Evolutionary conservation across 768 basidiomycete species (phyloP), one percentile per base, ranked within the genome.

Genomic region (Pholiota conissans): DNA sequence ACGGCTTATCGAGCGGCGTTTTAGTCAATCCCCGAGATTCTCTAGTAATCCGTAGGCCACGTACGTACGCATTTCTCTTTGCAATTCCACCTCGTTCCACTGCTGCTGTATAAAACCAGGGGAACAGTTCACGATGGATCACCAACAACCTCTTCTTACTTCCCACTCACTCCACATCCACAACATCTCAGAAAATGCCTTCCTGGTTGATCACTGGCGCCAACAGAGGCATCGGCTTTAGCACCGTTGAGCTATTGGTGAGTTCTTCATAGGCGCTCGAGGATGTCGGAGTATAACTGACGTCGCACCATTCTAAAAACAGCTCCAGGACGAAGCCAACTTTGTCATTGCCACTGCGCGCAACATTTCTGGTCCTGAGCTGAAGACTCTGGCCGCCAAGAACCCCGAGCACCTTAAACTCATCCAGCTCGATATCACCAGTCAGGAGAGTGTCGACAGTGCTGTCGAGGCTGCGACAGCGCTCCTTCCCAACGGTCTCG

Each of bases 401-500:
- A 54, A 60, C 51, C 59, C 61, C 14, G 32, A n/a, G 2, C n/a
- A 57, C 11, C 59, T 69, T 37, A 58, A 53, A 9, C 27, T 65
- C 22, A 22, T 69, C 48, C 49, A 58, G 24, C 57, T 69, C 18
- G 65, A 69, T 42, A 59, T 67, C 45, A 56, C 57, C 28, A 62
- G 57, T 47, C 54, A 57, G 6, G 39, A 49, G 5, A 63, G 64
- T 29, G 59, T 69, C 27, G 50, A 55, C 5, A 49, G 42, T 6
- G 67, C 65, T 9, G 64, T 63, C 9, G 56, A 51, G 20, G 55
- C 49, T 28, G 55, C 56, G 1, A 56, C 51, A 10, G 48, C 59
- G 4, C 50, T 66, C 39, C 61, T 65, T 39, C 65, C 67, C 10
- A n/a, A n/a, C n/a, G n/a, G n/a, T n/a, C n/a, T n/a, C n/a, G n/a